These are phyloP conservation scores for Piper longum DNA, from an alignment of 164 flowering plant genomes.

Conservation along the genomic window DNA sequence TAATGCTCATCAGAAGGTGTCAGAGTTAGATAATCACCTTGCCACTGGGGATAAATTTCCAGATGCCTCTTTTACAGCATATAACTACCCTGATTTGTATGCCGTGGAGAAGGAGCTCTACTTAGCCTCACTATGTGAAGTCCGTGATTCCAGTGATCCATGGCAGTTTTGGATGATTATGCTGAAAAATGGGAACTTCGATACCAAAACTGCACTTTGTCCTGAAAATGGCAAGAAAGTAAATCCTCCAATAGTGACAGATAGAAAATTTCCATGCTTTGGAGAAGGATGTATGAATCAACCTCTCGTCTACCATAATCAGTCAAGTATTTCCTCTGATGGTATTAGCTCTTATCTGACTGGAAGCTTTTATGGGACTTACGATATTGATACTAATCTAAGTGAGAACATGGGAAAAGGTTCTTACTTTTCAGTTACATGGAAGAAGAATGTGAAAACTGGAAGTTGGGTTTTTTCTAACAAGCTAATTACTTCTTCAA, in stretches of 20 bases:
- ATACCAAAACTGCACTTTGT: constrained; percentile 18
- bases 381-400: constrained; percentile 13
- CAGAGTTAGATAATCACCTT: constrained; percentile 14
- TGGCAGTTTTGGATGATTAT: constrained; percentile 33
- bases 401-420: constrained; percentile 3
- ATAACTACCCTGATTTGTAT: constrained; percentile 16
- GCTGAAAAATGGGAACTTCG: constrained; percentile 33
- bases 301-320: constrained; percentile 17
- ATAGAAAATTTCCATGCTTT: constrained; percentile 20
- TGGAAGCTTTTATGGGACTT: constrained; percentile 18
- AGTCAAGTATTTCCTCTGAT: constrained; percentile 7
- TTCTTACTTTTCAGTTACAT: constrained; percentile 16
- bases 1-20: constrained; percentile 13
- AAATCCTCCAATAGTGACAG: constrained; percentile 12
- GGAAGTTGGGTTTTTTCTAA: constrained; percentile 19
- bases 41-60: constrained; percentile 18
- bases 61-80: constrained; percentile 4
- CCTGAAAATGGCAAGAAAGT: constrained; percentile 21
- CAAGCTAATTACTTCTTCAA: constrained; percentile 13
- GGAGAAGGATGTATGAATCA: constrained; percentile 28
- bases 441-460: constrained; percentile 15
- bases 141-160: constrained; percentile 7
- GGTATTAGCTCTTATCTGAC: constrained; percentile 1
- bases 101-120: constrained; percentile 22
- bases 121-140: constrained; percentile 17